Conservation (phyloP, 169 alveolate genomes). For the Cryptosporidium andersoni region DNA sequence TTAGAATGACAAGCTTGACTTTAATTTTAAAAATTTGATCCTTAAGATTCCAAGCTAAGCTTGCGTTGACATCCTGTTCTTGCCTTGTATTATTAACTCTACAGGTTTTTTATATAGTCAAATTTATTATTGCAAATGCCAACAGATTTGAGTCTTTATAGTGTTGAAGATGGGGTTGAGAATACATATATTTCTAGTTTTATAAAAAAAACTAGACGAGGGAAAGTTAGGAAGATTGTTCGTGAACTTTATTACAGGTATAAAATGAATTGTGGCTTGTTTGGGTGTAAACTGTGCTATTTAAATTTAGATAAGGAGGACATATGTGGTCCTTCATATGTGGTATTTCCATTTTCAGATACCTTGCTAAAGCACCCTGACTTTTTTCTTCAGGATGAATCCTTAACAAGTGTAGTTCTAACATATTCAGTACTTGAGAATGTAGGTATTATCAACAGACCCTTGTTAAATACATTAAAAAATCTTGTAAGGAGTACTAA, state of each 20-base stretch:
- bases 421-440: constrained; percentile 69
- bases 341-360: constrained; percentile 17
- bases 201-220: constrained; percentile 75
- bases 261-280: constrained; percentile 79
- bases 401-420: constrained; percentile 66
- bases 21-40: too few relatives aligned
- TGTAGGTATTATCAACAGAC: constrained; percentile 61
- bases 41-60: too few relatives aligned
- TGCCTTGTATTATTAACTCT: too few relatives aligned
- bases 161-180: too few relatives aligned
- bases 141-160: too few relatives aligned
- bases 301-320: constrained; percentile 4
- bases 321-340: constrained; percentile 7
- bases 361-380: constrained; percentile 24
- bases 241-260: constrained; percentile 82
- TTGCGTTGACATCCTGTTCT: too few relatives aligned
- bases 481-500: constrained; percentile 9
- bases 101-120: too few relatives aligned
- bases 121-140: too few relatives aligned
- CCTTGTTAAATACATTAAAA: constrained; percentile 55
- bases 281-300: constrained; percentile 72
- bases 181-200: background rate
- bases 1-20: too few relatives aligned
- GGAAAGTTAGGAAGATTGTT: constrained; percentile 79
- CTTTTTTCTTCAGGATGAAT: constrained; percentile 73